Base-by-base conservation (phyloP, 2,329 filamentous ascomycete genomes). In the Hypoxylon rubiginosum region DNA sequence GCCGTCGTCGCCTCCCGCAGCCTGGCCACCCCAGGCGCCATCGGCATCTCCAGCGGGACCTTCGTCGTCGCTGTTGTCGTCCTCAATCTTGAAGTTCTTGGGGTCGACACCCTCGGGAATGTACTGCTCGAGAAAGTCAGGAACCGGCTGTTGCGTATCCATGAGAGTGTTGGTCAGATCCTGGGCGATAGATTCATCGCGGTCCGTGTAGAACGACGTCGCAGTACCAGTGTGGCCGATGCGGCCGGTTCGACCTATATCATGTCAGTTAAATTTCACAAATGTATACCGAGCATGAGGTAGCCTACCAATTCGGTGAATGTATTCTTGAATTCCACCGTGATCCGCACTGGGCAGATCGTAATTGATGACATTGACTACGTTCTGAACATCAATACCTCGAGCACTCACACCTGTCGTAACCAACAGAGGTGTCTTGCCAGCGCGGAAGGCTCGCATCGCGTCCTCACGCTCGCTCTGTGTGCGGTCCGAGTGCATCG, bases 391-490 rank as follows among this genome's bases (percentile, higher is more conserved):
- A 72, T 98, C 94, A 34, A 97, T 90, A 6, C 96, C 96, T 72
- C 96, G 93, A 75, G 93, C 92, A 55, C 91, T 90, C 55, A 99
- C 88, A 51, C 92, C 93, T 21, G 95, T 98, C 10, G 95, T 90
- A 64, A 98, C 88, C 62, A 99, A 79, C 59, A 99, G 92, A 0
- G 95, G 94, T 9, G 86, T 85, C 32, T 85, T 86, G 1, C 92
- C 95, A 19, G 82, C 83, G 19, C 92, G 90, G 85, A 98, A 98
- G 1, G 91, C 86, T 72, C 94, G 90, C 89, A 98, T 86, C 1
- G 95, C 91, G 76, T 97, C 94, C 78, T 98, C 95, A 70, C 96
- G 92, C 83, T 98, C 95, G 66, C 87, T 86, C 80, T 98, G 96
- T 41, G 92, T 97, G 24, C 95, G 92, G 62, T 94, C 92, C 0